Evolutionary conservation across 2,329 filamentous ascomycete genomes (phyloP).

Genomic region (Alternaria ethzedia): DNA sequence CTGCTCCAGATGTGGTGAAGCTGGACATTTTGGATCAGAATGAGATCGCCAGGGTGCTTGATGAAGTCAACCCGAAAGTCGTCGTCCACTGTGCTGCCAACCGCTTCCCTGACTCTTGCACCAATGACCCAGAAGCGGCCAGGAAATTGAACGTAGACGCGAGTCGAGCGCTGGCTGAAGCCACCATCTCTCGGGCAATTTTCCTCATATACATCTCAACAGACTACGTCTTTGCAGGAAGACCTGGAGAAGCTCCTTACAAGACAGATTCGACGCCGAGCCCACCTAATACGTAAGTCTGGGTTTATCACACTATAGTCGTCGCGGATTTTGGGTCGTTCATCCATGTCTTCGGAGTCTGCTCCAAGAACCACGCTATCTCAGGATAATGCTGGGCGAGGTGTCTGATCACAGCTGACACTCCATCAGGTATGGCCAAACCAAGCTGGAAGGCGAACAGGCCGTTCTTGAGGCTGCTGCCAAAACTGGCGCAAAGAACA

Average conservation of each 20-base stretch:
- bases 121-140: constrained; percentile 77
- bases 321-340: neutral
- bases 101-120: constrained; percentile 85
- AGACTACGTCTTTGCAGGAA: constrained; percentile 79
- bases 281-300: constrained; percentile 71
- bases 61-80: constrained; percentile 69
- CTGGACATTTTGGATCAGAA: constrained; percentile 57
- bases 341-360: neutral
- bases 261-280: constrained; percentile 66
- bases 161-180: constrained; percentile 68
- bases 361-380: neutral
- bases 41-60: constrained; percentile 56
- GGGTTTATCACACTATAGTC: neutral
- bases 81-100: constrained; percentile 92
- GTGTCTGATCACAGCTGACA: neutral
- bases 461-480: constrained; percentile 70
- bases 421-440: constrained; percentile 65
- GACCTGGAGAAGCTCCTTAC: constrained; percentile 83
- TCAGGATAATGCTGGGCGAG: neutral
- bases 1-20: constrained; percentile 68
- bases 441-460: constrained; percentile 73
- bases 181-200: constrained; percentile 67
- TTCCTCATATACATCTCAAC: constrained; percentile 81
- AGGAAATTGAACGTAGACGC: constrained; percentile 76
- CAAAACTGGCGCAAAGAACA: constrained; percentile 22